Evolutionary conservation across 2,329 filamentous ascomycete genomes (phyloP), one percentile per base, ranked within the genome.

Genomic region (Dactylellina parvicollis): DNA sequence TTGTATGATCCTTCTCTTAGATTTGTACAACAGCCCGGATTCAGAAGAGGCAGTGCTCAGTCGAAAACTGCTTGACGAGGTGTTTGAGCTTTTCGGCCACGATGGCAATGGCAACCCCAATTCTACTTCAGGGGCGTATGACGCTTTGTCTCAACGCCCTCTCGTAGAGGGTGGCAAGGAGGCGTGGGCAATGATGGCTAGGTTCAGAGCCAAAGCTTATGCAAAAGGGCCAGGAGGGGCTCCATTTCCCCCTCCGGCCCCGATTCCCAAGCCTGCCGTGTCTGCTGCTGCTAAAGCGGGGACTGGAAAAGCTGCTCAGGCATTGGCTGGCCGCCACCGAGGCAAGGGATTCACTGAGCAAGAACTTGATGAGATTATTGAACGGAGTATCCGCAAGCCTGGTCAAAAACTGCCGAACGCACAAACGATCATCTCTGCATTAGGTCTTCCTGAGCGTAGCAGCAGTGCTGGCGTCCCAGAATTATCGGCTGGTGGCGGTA

Each of bases 1-100:
- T 18, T 76, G 75, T 22, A 77, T 78, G 76, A 76, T 78, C 50
- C 65, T 78, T 4, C 70, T 77, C 5, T 66, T 78, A 16, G 77
- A 78, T 54, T 69, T 77, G 7, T 69, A 76, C 62, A 74, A 77
- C 32, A 70, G 62, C 4, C 77, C 77, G 8, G 65, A 69, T 9
- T 65, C 74, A 18, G 61, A 62, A 3, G 75, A 77, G 38, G 75
- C 76, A 5, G 49, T 52, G 8, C 64, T 70, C 14, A 74, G 67
- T 22, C 69, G 75, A 4, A 64, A 46, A 32, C 75, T 77, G 40
- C 72, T 77, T n/a, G 76, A 77, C 22, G 59, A 78, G 52, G 71
- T 78, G 7, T 78, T 77, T 44, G 73, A 69, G 49, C 57, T 77
- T n/a, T 78, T 78, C 44, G 75, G 71, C n/a, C 72, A 76, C 18